Evolutionary conservation across 225 moss, liverwort and hornwort genomes (phyloP).

Genomic region (Neckera pumila): DNA sequence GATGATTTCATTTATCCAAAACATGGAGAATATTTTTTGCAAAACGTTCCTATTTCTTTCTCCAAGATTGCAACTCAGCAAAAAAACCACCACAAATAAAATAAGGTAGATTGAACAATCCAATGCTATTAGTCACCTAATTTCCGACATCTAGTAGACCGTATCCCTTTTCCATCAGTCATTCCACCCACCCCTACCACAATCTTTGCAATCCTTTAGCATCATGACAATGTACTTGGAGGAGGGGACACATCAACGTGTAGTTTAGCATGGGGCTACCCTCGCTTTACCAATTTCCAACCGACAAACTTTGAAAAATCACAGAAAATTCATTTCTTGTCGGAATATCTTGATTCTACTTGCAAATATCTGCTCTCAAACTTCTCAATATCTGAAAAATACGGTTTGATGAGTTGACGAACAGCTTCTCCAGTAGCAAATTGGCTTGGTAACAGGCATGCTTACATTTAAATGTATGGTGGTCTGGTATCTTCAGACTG

Average conservation of each 20-base stretch:
- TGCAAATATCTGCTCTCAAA: background rate
- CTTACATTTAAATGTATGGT: background rate
- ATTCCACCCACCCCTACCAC: no score
- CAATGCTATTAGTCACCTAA: rapidly evolving
- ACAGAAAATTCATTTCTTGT: background rate
- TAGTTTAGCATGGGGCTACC: background rate
- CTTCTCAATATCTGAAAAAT: background rate
- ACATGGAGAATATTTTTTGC: background rate
- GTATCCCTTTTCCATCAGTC: background rate
- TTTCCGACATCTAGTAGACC: rapidly evolving
- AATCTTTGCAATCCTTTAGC: background rate
- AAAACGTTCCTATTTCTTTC: background rate
- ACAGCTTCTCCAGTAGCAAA: background rate
- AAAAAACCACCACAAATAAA: background rate
- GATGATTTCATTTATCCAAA: background rate
- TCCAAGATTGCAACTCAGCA: background rate
- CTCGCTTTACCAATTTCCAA: background rate
- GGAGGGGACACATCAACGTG: rapidly evolving
- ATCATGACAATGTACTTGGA: background rate
- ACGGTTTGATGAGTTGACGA: background rate
- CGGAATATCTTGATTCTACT: rapidly evolving
- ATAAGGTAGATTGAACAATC: background rate
- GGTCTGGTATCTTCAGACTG: background rate
- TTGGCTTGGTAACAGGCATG: no score
- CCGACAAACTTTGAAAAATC: background rate